Conservation (phyloP, 1,139 yeast species). For the Lodderomyces parapsilosis region DNA sequence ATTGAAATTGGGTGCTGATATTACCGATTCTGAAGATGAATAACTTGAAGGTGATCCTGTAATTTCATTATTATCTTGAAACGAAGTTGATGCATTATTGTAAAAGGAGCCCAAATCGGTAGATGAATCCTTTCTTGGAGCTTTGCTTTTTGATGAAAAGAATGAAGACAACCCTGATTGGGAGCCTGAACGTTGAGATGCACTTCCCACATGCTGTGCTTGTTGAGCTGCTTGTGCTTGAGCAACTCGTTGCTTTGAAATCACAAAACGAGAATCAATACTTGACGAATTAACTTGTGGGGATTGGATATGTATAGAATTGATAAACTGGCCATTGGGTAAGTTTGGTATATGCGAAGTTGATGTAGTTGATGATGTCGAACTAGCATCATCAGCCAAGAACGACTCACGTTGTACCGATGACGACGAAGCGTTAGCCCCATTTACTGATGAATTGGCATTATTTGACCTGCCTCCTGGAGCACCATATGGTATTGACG, state of each 20-base stretch:
- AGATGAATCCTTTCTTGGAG: conserved; percentile 29
- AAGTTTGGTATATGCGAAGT: conserved; percentile 40
- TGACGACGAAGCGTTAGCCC: conserved; percentile 3
- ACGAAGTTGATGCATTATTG: conserved; percentile 29
- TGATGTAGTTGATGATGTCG: conserved; percentile 2
- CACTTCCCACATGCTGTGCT: conserved; percentile 17
- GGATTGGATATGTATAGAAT: conserved; percentile 64
- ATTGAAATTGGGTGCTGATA: conserved; percentile 16
- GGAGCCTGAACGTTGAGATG: conserved; percentile 39
- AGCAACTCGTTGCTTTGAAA: conserved; percentile 69
- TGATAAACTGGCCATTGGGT: conserved; percentile 55
- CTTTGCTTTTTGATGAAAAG: conserved; percentile 34
- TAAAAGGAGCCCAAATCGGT: conserved; percentile 49
- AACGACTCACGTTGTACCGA: conserved; percentile 3
- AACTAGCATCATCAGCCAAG: neutral
- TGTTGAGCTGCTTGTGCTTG: conserved; percentile 46
- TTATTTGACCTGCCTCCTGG: conserved; percentile 52
- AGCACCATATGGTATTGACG: conserved; percentile 69
- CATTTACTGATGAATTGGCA: conserved; percentile 15
- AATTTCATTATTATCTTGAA: conserved; percentile 19
- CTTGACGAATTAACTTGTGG: conserved; percentile 57
- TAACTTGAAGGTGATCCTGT: conserved; percentile 41
- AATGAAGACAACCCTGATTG: conserved; percentile 52
- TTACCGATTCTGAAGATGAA: conserved; percentile 36
- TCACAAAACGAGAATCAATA: conserved; percentile 70